A percentile compares a stretch with the other conserved stretches of the same genome.
Evolutionary conservation across 352 stramenopile genomes (phyloP).

Genomic region (Globisporangium rhizosaccharum): DNA sequence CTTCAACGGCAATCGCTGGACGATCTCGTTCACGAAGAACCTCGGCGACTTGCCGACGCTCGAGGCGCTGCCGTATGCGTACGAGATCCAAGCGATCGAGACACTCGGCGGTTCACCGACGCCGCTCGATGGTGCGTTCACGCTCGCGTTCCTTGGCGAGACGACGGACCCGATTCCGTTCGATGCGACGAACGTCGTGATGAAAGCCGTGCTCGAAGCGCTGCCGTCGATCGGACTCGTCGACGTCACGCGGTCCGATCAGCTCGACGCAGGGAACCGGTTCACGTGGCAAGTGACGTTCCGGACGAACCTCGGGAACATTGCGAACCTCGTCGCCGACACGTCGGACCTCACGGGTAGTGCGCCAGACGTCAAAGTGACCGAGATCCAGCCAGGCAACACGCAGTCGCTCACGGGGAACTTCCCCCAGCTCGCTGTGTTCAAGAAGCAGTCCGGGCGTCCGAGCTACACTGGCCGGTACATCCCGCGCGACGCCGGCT

Average conservation of each 20-base stretch:
- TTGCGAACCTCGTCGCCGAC: conserved; percentile 56
- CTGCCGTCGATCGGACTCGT: conserved; percentile 85
- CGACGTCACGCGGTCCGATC: conserved; percentile 76
- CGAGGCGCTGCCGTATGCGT: conserved; percentile 81
- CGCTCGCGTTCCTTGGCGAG: conserved; percentile 76
- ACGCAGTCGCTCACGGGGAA: conserved; percentile 75
- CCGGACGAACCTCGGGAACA: conserved; percentile 75
- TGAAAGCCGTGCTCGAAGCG: conserved; percentile 89
- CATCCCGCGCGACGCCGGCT: conserved; percentile 52
- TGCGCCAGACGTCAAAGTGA: conserved; percentile 40
- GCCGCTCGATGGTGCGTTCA: conserved; percentile 89
- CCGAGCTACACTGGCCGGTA: conserved; percentile 93
- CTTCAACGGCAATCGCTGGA: conserved; percentile 89
- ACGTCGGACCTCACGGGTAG: conserved; percentile 51
- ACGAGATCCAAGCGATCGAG: conserved; percentile 92
- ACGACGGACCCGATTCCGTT: conserved; percentile 73
- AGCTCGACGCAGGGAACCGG: conserved; percentile 78
- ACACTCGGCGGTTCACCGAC: conserved; percentile 90
- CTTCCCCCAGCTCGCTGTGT: conserved; percentile 54
- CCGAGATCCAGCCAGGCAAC: conserved; percentile 61
- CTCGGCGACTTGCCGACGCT: conserved; percentile 92
- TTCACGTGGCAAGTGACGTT: conserved; percentile 94
- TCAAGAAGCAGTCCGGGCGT: conserved; percentile 90
- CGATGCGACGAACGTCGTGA: conserved; percentile 75
- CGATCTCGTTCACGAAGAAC: conserved; percentile 94